These are phyloP conservation scores for Botrytis fragariae DNA, from an alignment of 2,329 filamentous ascomycete genomes.

Conservation along the genomic window DNA sequence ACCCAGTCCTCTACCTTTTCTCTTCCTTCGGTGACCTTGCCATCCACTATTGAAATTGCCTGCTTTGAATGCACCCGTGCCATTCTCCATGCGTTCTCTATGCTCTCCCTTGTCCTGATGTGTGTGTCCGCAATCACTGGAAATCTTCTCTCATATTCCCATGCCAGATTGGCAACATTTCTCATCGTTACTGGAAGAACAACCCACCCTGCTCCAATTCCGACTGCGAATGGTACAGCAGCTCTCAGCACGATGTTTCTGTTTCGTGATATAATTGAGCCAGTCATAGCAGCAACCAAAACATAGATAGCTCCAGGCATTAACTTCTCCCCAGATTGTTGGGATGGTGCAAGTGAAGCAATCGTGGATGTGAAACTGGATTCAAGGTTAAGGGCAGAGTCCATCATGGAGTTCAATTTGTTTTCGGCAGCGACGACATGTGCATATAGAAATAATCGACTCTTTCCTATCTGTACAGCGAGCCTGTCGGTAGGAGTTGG, in stretches of 20 bases:
- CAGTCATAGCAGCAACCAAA: slow-evolving; percentile 90
- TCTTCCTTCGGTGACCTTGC: slow-evolving; percentile 73
- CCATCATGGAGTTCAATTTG: slow-evolving; percentile 77
- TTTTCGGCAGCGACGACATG: slow-evolving; percentile 75
- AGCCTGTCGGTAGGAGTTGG: slow-evolving; percentile 89
- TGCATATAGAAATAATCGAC: slow-evolving; percentile 75
- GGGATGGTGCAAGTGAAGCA: slow-evolving; percentile 81
- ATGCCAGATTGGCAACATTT: slow-evolving; percentile 82
- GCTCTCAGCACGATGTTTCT: slow-evolving; percentile 80
- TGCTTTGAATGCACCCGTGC: slow-evolving; percentile 72
- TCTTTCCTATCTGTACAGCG: slow-evolving; percentile 75
- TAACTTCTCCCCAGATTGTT: slow-evolving; percentile 81
- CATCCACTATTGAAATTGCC: slow-evolving; percentile 70
- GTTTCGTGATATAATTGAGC: slow-evolving; percentile 85
- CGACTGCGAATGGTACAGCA: slow-evolving; percentile 73
- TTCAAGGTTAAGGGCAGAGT: slow-evolving; percentile 79
- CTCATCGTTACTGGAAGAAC: slow-evolving; percentile 85
- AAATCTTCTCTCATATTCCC: slow-evolving; percentile 89
- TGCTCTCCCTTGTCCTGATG: slow-evolving; percentile 64
- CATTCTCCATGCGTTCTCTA: slow-evolving; percentile 68
- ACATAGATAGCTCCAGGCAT: slow-evolving; percentile 91
- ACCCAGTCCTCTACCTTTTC: slow-evolving; percentile 86
- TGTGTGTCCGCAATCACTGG: slow-evolving; percentile 82
- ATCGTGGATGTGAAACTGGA: slow-evolving; percentile 86
- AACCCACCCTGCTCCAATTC: slow-evolving; percentile 77